Evolutionary conservation across 2,329 filamentous ascomycete genomes (phyloP), one percentile per base, ranked within the genome.

Genomic region (Cladophialophora psammophila): DNA sequence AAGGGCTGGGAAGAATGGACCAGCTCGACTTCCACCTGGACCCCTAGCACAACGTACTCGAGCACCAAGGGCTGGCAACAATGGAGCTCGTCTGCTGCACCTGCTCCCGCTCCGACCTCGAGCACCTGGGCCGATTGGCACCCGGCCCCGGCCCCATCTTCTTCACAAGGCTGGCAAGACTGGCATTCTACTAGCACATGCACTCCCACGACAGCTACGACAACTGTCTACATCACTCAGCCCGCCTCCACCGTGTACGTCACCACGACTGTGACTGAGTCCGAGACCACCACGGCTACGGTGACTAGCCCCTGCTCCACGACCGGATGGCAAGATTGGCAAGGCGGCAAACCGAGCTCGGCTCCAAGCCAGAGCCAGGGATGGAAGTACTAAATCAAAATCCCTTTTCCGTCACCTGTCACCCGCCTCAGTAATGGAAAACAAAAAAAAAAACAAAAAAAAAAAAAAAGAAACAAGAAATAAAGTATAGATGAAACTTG

Each of bases 221-320:
- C 48, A 35, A 65, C 63, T 5, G 60, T 63, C 1, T 62, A 62
- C 50, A 61, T 61, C 31, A 50, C 40, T 18, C 15, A 45, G 40
- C 36, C 36, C 5, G 36, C 36, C 36, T 20, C 38, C 36, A 59
- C 57, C n/a, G 57, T 60, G 34, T 58, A 58, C 18, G 26, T 26
- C 26, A 26, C 26, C 26, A 26, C 26, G 26, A 26, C 26, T 26
- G 55, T 58, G 35, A 58, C 55, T 12, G 35, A 12, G 36, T 36
- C 55, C 5, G 55, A 34, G 31, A 60, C 42, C 38, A 60, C 57
- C 31, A 60, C 57, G 4, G 13, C 40, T 13, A 58, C 45, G 6
- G 36, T 58, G 31, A 57, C 54, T 60, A 58, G 52, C 26, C 26
- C 26, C 26, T n/a, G 42, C 26, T 65, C 31, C 13, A 20, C 42